Conservation (phyloP, 805 yeast species). For the Wickerhamiella australiensis region DNA sequence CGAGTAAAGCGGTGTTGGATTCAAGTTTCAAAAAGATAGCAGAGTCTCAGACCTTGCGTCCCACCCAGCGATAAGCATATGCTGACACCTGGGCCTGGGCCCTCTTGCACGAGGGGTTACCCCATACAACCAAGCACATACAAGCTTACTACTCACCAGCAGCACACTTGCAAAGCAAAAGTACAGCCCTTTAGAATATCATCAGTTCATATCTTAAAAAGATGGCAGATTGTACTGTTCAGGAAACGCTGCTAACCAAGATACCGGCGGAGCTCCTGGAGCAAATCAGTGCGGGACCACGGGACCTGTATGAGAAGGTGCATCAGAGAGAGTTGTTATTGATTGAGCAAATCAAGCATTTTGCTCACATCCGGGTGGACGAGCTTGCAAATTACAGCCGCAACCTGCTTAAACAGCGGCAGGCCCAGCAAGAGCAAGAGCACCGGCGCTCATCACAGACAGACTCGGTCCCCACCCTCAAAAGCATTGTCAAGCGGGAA, state of each 20-base stretch:
- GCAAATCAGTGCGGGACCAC: conserved; percentile 14
- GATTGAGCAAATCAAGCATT: conserved; percentile 16
- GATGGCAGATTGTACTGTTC: conserved; percentile 10
- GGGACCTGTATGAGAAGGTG: conserved; percentile 13
- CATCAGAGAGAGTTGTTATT: conserved; percentile 15
- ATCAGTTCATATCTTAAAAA: too few relatives aligned
- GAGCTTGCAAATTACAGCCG: conserved; percentile 18
- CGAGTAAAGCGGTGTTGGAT: too few relatives aligned
- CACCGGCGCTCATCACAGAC: conserved; percentile 1
- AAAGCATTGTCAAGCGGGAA: conserved; percentile 20
- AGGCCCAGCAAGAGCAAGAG: not conserved
- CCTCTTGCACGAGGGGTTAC: too few relatives aligned
- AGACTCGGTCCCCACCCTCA: conserved; percentile 14
- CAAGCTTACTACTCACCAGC: not conserved
- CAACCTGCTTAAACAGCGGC: conserved; percentile 12
- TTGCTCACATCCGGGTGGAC: conserved; percentile 13
- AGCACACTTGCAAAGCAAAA: not conserved
- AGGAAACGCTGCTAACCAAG: conserved; percentile 4
- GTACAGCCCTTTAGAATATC: too few relatives aligned
- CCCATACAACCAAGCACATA: too few relatives aligned
- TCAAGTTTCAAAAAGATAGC: too few relatives aligned
- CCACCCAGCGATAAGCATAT: too few relatives aligned
- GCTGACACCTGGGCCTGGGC: too few relatives aligned
- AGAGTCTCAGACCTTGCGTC: too few relatives aligned
- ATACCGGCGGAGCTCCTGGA: conserved; percentile 12